A percentile compares a stretch with the other conserved stretches of the same genome.
These are phyloP conservation scores for Rhizodiscina lignyota DNA, from an alignment of 495 filamentous ascomycete genomes.

Conservation along the genomic window DNA sequence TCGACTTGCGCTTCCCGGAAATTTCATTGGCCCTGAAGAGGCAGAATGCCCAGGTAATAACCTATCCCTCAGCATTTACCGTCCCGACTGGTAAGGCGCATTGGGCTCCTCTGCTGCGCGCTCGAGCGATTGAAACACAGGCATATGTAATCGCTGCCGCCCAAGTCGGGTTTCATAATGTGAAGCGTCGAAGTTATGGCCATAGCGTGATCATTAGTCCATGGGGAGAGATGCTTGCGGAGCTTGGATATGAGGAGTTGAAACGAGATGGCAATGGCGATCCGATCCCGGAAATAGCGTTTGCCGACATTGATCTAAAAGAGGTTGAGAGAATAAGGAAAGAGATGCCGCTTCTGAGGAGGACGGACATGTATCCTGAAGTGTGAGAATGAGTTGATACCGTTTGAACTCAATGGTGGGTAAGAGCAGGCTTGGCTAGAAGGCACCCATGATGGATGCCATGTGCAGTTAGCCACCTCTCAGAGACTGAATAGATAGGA, in stretches of 20 bases:
- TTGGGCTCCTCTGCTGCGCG: slow-evolving; percentile 63
- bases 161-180: slow-evolving; percentile 66
- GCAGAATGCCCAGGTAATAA: slow-evolving; percentile 56
- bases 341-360: slow-evolving; percentile 26
- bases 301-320: slow-evolving; percentile 24
- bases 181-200: slow-evolving; percentile 68
- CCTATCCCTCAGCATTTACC: slow-evolving; percentile 85
- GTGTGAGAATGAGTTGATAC: too few relatives aligned
- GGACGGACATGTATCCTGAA: slow-evolving; percentile 43
- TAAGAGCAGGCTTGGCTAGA: too few relatives aligned
- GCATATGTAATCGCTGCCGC: slow-evolving; percentile 78
- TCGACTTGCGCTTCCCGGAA: slow-evolving; percentile 81
- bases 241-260: slow-evolving; percentile 44
- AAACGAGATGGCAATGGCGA: slow-evolving; percentile 15
- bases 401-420: too few relatives aligned
- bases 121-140: slow-evolving; percentile 82
- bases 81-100: slow-evolving; percentile 73
- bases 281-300: slow-evolving; percentile 30
- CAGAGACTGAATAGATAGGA: too few relatives aligned
- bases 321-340: slow-evolving; percentile 21
- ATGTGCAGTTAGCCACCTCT: too few relatives aligned
- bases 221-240: slow-evolving; percentile 63
- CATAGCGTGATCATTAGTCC: slow-evolving; percentile 78
- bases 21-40: slow-evolving; percentile 48
- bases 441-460: too few relatives aligned